phyloP scores from a whole-genome alignment of 768 basidiomycete species.

The Serendipita sp. region DNA sequence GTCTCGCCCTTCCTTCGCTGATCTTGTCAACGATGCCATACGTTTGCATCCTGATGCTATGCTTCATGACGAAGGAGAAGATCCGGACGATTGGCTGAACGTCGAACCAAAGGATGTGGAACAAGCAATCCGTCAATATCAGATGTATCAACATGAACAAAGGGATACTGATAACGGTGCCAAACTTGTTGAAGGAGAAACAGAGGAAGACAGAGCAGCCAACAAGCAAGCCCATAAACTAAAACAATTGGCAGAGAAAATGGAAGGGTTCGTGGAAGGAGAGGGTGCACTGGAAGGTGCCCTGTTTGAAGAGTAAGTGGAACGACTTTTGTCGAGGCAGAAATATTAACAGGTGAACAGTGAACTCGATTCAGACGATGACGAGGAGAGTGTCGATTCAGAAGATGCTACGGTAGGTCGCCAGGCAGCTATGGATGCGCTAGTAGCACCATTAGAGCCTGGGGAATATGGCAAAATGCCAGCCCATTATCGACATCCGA shows the following conservation, averaged over 20 bases:
- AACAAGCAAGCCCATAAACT: conserved; percentile 54
- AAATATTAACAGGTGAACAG: conserved; percentile 9
- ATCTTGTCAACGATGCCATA: conserved; percentile 50
- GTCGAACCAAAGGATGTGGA: conserved; percentile 47
- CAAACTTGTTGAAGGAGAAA: conserved; percentile 14
- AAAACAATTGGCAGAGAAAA: conserved; percentile 63
- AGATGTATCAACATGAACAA: neutral
- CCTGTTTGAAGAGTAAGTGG: conserved; percentile 69
- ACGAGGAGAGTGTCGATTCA: conserved; percentile 20
- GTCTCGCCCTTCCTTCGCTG: conserved; percentile 59
- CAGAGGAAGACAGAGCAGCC: conserved; percentile 34
- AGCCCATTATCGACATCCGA: conserved; percentile 39
- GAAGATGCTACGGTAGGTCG: conserved; percentile 24
- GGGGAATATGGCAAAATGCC: conserved; percentile 86
- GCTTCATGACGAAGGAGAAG: conserved; percentile 32
- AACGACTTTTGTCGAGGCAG: neutral
- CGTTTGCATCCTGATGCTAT: conserved; percentile 22
- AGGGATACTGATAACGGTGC: neutral
- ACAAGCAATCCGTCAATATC: neutral
- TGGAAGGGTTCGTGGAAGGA: conserved; percentile 81
- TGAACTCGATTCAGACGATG: conserved; percentile 24
- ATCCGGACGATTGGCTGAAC: conserved; percentile 74
- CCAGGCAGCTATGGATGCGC: conserved; percentile 53
- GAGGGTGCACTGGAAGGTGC: conserved; percentile 84
- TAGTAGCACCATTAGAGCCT: conserved; percentile 65